phyloP scores from a whole-genome alignment of 768 basidiomycete species.

The Lentinula sp. region DNA sequence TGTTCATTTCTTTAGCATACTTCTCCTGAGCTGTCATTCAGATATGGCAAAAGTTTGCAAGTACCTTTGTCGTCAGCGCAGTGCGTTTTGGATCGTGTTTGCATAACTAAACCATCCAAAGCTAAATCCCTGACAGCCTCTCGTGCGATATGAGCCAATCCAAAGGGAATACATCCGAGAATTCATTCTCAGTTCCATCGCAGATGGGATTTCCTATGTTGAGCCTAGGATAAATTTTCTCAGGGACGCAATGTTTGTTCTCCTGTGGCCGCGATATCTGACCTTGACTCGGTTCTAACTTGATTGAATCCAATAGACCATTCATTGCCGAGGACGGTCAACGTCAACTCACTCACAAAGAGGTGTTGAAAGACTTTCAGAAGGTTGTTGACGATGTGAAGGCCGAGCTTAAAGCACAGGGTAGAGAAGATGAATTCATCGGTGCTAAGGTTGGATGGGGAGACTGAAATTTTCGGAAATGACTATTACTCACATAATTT shows the following conservation, averaged over 20 bases:
- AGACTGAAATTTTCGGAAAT: background rate
- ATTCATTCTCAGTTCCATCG: constrained; percentile 56
- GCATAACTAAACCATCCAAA: background rate
- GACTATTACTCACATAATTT: background rate
- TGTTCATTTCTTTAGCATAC: background rate
- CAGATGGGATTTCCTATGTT: constrained; percentile 67
- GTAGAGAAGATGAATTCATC: constrained; percentile 55
- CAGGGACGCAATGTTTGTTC: constrained; percentile 35
- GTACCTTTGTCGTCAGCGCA: constrained; percentile 43
- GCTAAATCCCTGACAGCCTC: constrained; percentile 21
- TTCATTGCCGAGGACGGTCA: constrained; percentile 43
- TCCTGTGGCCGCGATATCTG: background rate
- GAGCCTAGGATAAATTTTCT: constrained; percentile 65
- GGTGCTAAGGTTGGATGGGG: constrained; percentile 48
- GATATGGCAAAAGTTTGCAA: constrained; percentile 75
- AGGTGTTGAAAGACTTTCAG: constrained; percentile 52
- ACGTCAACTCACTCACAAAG: constrained; percentile 50
- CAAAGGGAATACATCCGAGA: constrained; percentile 54
- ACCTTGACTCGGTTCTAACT: background rate
- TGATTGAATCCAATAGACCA: constrained; percentile 38
- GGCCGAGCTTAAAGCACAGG: constrained; percentile 40
- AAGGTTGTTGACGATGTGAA: constrained; percentile 47
- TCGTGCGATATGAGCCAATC: constrained; percentile 50
- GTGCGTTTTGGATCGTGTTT: background rate
- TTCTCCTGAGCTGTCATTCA: constrained; percentile 15